These are phyloP conservation scores for Penicillium sp. DNA, from an alignment of 2,329 filamentous ascomycete species.

Conservation along the genomic window DNA sequence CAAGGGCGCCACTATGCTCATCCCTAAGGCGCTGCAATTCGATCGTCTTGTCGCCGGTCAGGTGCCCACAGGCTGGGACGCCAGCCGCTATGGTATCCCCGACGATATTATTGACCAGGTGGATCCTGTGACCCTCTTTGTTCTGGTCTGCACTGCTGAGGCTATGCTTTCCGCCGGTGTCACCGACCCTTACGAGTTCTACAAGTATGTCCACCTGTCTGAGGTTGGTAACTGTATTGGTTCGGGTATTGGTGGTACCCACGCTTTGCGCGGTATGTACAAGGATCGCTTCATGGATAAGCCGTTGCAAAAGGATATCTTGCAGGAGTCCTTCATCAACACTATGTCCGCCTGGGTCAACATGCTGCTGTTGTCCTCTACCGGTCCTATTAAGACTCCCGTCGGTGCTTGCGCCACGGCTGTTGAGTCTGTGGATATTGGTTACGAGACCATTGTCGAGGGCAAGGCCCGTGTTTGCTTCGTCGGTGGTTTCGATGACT, in stretches of 20 bases:
- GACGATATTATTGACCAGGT: conserved; percentile 98
- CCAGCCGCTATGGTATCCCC: conserved; percentile 91
- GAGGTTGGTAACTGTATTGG: conserved; percentile 98
- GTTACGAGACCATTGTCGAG: conserved; percentile 97
- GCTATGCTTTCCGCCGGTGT: conserved; percentile 89
- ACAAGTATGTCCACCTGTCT: conserved; percentile 98
- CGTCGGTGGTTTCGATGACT: conserved; percentile 98
- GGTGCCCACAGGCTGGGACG: conserved; percentile 95
- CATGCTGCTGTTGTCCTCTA: conserved; percentile 96
- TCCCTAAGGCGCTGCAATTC: conserved; percentile 95
- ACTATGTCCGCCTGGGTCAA: conserved; percentile 99
- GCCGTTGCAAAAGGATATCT: conserved; percentile 96
- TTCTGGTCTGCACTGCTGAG: conserved; percentile 91
- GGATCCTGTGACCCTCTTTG: conserved; percentile 91
- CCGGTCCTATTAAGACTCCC: conserved; percentile 96
- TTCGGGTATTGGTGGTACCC: conserved; percentile 95
- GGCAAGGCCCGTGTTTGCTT: conserved; percentile 97
- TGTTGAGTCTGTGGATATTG: conserved; percentile 95
- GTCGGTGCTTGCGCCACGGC: conserved; percentile 97
- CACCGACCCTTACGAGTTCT: conserved; percentile 98
- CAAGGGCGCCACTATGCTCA: conserved; percentile 92
- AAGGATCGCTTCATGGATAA: conserved; percentile 96
- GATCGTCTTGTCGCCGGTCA: conserved; percentile 97
- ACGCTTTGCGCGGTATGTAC: conserved; percentile 94
- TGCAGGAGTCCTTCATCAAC: conserved; percentile 99